Evolutionary conservation across 176 grass and related monocot species (phyloP).

Genomic region (Thalia dealbata): DNA sequence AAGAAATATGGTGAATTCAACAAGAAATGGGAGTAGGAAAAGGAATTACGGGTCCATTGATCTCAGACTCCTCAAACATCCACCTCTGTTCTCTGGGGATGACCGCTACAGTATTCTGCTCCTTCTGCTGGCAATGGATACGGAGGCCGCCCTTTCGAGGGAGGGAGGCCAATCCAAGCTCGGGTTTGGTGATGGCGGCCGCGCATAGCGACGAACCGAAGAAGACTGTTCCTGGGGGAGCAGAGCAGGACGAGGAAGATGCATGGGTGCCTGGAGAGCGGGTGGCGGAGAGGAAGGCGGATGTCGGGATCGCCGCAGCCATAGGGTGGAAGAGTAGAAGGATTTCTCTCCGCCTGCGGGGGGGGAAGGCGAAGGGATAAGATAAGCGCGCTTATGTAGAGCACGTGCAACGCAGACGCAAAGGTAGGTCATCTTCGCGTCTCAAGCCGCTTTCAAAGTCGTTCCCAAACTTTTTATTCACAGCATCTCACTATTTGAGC

Average conservation of each 20-base stretch:
- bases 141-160: not conserved
- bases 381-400: not conserved
- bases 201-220: not conserved
- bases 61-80: slow-evolving; percentile 20
- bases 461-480: no score
- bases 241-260: not conserved
- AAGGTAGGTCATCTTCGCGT: no score
- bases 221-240: not conserved
- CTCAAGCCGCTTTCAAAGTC: no score
- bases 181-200: not conserved
- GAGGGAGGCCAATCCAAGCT: not conserved
- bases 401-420: not conserved
- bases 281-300: not conserved
- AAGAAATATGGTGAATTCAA: not conserved
- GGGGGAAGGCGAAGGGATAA: not conserved
- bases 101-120: slow-evolving; percentile 4
- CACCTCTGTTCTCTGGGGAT: slow-evolving; percentile 22
- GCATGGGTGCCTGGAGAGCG: not conserved
- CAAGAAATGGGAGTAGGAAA: not conserved
- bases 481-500: no score
- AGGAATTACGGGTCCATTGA: slow-evolving; percentile 10
- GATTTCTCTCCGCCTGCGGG: not conserved
- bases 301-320: not conserved
- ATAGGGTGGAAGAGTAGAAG: no score
- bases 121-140: slow-evolving; percentile 3